phyloP scores from a whole-genome alignment of 192 early-diverging fungal genomes.

The Thamnidium elegans region DNA sequence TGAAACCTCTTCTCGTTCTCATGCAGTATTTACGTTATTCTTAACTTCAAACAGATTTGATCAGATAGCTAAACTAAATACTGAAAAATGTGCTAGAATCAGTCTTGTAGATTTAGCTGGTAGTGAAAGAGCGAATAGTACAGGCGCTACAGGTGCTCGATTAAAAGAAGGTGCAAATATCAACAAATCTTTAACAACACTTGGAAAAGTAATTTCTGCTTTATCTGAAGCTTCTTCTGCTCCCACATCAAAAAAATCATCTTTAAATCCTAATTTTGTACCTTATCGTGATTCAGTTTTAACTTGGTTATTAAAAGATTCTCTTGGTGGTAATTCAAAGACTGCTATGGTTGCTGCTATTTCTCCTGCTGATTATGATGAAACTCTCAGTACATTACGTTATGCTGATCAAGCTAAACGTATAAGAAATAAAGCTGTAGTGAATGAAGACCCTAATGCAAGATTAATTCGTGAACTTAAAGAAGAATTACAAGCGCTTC shows the following conservation, averaged over 20 bases:
- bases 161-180: constrained; percentile 95
- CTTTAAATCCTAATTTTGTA: constrained; percentile 44
- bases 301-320: constrained; percentile 73
- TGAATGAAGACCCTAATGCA: constrained; percentile 76
- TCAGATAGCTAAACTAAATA: constrained; percentile 44
- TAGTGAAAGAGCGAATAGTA: constrained; percentile 83
- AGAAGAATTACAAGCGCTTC: constrained; percentile 63
- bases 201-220: constrained; percentile 94
- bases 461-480: constrained; percentile 68
- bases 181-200: constrained; percentile 86
- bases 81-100: constrained; percentile 72
- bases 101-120: constrained; percentile 92
- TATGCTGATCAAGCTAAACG: constrained; percentile 82
- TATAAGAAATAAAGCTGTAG: constrained; percentile 74
- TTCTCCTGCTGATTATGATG: constrained; percentile 62
- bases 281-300: constrained; percentile 88
- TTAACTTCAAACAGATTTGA: constrained; percentile 62
- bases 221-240: constrained; percentile 66
- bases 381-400: constrained; percentile 71
- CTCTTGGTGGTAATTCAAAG: constrained; percentile 68
- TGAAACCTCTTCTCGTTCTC: constrained; percentile 83
- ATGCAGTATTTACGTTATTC: constrained; percentile 79
- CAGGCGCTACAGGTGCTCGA: constrained; percentile 78
- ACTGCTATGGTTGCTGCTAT: constrained; percentile 70
- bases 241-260: constrained; percentile 20